A percentile compares a stretch with the other conserved stretches of the same genome.
Conservation (phyloP, 1,139 yeast genomes). For the Casaregolazyma suthepensis region DNA sequence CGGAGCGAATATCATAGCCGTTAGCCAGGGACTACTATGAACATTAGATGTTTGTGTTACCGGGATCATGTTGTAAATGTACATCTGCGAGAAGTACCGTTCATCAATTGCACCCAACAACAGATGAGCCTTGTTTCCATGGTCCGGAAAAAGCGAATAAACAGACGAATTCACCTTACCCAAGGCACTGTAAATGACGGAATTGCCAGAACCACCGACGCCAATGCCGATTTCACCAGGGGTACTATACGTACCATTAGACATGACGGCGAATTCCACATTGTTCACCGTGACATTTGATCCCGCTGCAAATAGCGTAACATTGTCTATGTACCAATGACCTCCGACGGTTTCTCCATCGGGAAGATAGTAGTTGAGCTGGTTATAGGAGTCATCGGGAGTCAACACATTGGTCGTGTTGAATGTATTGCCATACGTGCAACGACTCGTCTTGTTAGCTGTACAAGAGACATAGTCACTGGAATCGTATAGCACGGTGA, state of each 20-base stretch:
- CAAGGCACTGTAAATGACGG: slow-evolving; percentile 5
- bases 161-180: slow-evolving; percentile 12
- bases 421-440: neutral
- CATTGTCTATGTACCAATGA: neutral
- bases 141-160: slow-evolving; percentile 15
- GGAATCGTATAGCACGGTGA: neutral
- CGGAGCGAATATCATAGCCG: slow-evolving; percentile 46
- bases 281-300: slow-evolving; percentile 14
- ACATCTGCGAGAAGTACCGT: slow-evolving; percentile 16
- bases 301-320: neutral
- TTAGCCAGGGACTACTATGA: slow-evolving; percentile 14
- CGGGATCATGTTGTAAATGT: slow-evolving; percentile 16
- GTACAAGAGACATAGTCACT: neutral
- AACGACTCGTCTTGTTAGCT: neutral
- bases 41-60: slow-evolving; percentile 1
- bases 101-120: slow-evolving; percentile 23
- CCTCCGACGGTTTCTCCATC: neutral
- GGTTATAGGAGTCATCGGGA: neutral
- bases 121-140: slow-evolving; percentile 13
- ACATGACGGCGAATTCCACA: slow-evolving; percentile 14
- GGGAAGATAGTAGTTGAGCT: neutral
- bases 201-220: slow-evolving; percentile 9
- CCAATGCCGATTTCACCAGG: slow-evolving; percentile 24
- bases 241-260: slow-evolving; percentile 13
- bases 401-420: neutral